Evolutionary conservation across 345 rosid species (phyloP), one percentile per base, ranked within the genome.

Genomic region (Salix purpurea): DNA sequence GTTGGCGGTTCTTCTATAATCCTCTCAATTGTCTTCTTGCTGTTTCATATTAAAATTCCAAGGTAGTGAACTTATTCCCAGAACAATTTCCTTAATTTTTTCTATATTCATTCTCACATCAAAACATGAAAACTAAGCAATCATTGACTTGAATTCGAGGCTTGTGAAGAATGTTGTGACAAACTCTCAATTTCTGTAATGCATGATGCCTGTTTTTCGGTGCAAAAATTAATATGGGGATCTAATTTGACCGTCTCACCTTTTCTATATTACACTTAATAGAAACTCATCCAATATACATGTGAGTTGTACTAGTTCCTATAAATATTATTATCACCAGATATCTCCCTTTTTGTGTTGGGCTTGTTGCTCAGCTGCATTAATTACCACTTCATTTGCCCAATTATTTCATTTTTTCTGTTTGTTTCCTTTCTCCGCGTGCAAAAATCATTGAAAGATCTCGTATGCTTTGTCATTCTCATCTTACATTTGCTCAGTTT

Each of bases 11-110:
- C 88, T 73, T 88, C 91, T 46, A 78, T 92, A 46, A 32, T 86
- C 75, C 67, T 91, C 71, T 84, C 97, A 72, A 52, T 87, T 74
- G 87, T 88, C 75, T 91, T 92, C 89, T 52, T 80, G 85, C 77
- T 92, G 82, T 87, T 92, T 73, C 97, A 92, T 80, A 26, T 92
- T 74, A 90, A 85, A 70, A 80, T 71, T 72, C 91, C 84, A 30
- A 90, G 94, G 91, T 92, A 85, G 73, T 75, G 28, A 26, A 21
- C 15, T 1, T 56, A 54, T 52, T 9, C 30, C 70, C 30, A 1
- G 13, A 50, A 36, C 60, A 77, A 30, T 46, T 37, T 54, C 4
- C 24, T 26, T 30, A 54, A 65, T 69, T 78, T 61, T 78, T 72
- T 74, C 52, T 68, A 50, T 46, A 30, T 52, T 60, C 76, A 36